A percentile compares a stretch with the other conserved stretches of the same genome.
phyloP scores from a whole-genome alignment of 2,329 filamentous ascomycete species.

The Aspergillus tanneri region DNA sequence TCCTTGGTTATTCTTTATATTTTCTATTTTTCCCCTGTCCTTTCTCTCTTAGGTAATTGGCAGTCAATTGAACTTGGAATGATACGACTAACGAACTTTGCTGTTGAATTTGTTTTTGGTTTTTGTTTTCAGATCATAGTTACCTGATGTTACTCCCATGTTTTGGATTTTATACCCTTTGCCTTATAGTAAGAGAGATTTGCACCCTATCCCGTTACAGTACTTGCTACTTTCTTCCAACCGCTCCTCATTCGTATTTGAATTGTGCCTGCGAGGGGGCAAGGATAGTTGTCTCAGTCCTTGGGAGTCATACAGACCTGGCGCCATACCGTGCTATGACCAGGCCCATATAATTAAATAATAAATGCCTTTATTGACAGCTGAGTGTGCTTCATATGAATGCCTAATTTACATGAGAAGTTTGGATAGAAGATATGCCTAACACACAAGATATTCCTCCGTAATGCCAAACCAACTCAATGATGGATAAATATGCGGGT shows the following conservation, averaged over 20 bases:
- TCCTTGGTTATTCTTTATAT: background rate
- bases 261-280: constrained; percentile 15
- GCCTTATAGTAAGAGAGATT: constrained; percentile 3
- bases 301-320: background rate
- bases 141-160: constrained; percentile 4
- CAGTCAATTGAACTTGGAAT: constrained; percentile 10
- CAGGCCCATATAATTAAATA: background rate
- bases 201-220: background rate
- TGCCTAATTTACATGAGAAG: too few species aligned
- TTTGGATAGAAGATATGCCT: background rate
- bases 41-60: constrained; percentile 11
- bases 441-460: background rate
- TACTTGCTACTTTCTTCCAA: background rate
- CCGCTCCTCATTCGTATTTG: constrained; percentile 12
- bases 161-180: constrained; percentile 9
- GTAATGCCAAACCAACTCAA: background rate
- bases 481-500: background rate
- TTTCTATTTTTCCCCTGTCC: constrained; percentile 4
- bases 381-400: background rate
- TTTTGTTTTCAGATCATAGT: constrained; percentile 11
- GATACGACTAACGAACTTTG: constrained; percentile 18
- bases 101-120: constrained; percentile 3
- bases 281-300: constrained; percentile 10
- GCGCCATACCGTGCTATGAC: background rate
- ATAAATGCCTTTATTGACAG: background rate